Base-by-base conservation (phyloP, 2,329 filamentous ascomycete genomes). In the Aspergillus fijiensis region DNA sequence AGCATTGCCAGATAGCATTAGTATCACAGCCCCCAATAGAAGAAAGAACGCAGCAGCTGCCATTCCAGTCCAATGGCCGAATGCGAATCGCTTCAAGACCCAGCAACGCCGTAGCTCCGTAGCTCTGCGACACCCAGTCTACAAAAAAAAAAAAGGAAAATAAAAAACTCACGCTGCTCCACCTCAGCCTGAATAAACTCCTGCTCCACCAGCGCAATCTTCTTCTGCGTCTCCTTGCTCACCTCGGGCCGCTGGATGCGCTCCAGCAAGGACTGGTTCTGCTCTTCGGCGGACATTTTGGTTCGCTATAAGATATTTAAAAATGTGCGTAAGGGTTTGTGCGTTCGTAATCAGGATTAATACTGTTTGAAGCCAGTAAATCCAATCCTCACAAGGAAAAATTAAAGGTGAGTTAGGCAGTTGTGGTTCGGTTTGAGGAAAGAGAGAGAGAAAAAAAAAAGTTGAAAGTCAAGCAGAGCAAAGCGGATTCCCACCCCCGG, bases 121-220 rank as follows among this genome's bases (percentile, higher is more conserved):
- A 12, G 5, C 35, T 14, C 12, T 12, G 35, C 35, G 14, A 54
- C 10, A 2, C 14, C 19, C n/a, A 42, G 11, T 7, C 23, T 3
- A 23, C 53, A 50, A 53, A 47, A 23, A 21, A 53, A 50, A 52
- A 11, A 19, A 42, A 21, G 14, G 31, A 47, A 47, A 31, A 52
- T 58, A 45, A 29, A 55, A 33, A 84, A 61, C 61, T 61, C 50
- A 65, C 64, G 49, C 70, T 95, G 88, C 74, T 96, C 89, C 39
- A 88, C 83, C 78, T 97, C 92, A 39, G 87, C 87, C 69, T 93
- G 86, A 61, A 93, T 88, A 70, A 96, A 96, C 65, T 96, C 89
- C 67, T 87, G 84, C 81, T 96, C 91, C 65, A 97, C 82, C 59
- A 89, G 84, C 60, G 87, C 85, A 65, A 98, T 87, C 74, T 94